Evolutionary conservation across 2,329 filamentous ascomycete genomes (phyloP), one percentile per base, ranked within the genome.

Genomic region (Aspergillus carbonarius): DNA sequence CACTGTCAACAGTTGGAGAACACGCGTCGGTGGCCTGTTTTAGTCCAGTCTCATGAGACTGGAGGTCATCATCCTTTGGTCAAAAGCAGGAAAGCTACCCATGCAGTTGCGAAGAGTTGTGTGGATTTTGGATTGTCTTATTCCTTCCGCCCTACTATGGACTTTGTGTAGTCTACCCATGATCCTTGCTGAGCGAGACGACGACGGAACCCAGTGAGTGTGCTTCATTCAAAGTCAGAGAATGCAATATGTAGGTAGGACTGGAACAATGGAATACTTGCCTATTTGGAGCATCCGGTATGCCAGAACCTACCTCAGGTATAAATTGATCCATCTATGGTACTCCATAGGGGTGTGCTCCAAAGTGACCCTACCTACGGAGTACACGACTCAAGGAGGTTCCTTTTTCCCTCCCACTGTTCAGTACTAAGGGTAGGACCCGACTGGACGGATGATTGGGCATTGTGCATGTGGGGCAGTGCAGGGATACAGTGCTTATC

Each of bases 401-500:
- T 57, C 51, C 47, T 54, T 59, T 53, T 49, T 57, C 30, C 35
- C 39, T 61, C 58, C 57, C 39, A 57, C 59, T 59, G 46, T 55
- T 47, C 49, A 48, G 48, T 47, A 48, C n/a, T n/a, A 53, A 53
- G 50, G 53, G 30, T 48, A 58, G 57, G 63, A 61, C 50, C 63
- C 63, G 46, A 58, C 18, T 64, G 55, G 58, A 53, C 60, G 58
- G 58, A 49, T 62, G 35, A 63, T 58, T 66, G 65, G 62, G 54
- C 54, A 37, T 37, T 62, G 50, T 23, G 13, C 5, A 23, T 46
- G 69, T 72, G 70, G 70, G 67, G 65, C 62, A 52, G 42, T 57
- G 48, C 65, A 63, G 64, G 61, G 63, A 67, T 70, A 53, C 62
- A 64, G 63, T 72, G 70, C 69, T 70, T 72, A 70, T 67, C 64